Evolutionary conservation across 805 yeast genomes (phyloP), one percentile per base, ranked within the genome.

Genomic region (Pichia manshurica): DNA sequence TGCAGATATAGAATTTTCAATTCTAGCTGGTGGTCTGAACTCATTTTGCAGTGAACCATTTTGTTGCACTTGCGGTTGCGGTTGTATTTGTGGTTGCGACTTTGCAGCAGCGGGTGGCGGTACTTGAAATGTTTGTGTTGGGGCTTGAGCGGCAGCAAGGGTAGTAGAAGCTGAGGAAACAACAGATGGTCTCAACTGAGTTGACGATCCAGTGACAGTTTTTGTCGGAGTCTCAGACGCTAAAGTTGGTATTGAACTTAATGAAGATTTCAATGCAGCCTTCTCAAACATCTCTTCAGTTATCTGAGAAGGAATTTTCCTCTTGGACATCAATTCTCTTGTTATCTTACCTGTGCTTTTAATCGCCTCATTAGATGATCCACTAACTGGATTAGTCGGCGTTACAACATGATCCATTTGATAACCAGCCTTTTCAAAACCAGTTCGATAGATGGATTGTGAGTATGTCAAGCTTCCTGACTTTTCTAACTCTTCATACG

Each of bases 341-440:
- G 47, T 17, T 23, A 29, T 25, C 21, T 34, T 43, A 22, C 16
- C 35, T 10, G 40, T 17, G 20, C 22, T 25, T 35, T 29, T 31
- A 5, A 20, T 34, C n/a, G 19, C 23, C 19, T 19, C 39, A 16
- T 12, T 15, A 10, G 39, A 36, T 5, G 22, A 15, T 17, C n/a
- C 23, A 13, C n/a, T 17, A 19, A 37, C 28, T 8, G 21, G 20
- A 8, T 16, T 29, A 16, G 52, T 10, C 13, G 46, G 51, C 5
- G 51, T 39, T 10, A 33, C 39, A 15, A 56, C 52, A 47, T 63
- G 64, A 43, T 62, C 62, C 51, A 63, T 41, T 32, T 63, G 59
- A 34, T 61, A 57, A 3, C 69, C 69, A 1, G 68, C 68, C 49
- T 65, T 65, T 49, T 65, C 69, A 48, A 64, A 64, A 8, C 67